A percentile compares a stretch with the other conserved stretches of the same genome.
phyloP scores from a whole-genome alignment of 73 alveolate genomes.

The Symbiodinium pilosum region DNA sequence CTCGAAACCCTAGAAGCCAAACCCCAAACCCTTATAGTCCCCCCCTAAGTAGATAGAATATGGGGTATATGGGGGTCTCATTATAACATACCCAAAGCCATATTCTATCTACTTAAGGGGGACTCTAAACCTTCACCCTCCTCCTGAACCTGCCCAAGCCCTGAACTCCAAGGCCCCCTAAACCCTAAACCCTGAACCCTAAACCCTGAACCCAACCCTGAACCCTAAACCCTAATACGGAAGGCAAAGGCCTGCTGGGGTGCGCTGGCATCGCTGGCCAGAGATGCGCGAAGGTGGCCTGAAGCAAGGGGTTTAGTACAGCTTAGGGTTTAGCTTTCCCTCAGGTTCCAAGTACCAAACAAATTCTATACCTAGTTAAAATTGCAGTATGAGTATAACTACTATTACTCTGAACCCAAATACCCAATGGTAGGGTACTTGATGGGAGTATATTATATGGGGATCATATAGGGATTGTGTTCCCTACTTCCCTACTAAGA shows the following conservation, averaged over 20 bases:
- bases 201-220: neutral
- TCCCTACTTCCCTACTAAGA: too few species aligned
- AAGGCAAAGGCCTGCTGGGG: neutral
- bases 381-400: neutral
- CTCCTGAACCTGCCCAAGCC: neutral
- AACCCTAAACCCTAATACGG: neutral
- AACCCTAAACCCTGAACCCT: too few species aligned
- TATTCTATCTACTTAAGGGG: neutral
- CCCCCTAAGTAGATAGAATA: too few species aligned
- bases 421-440: neutral
- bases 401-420: neutral
- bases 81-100: neutral
- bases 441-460: too few species aligned
- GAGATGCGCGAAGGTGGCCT: conserved; percentile 14
- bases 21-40: too few species aligned
- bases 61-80: neutral
- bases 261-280: neutral
- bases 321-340: neutral
- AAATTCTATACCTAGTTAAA: too few species aligned
- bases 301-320: neutral
- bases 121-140: neutral
- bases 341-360: neutral
- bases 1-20: too few species aligned
- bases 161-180: too few species aligned
- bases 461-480: too few species aligned